These are phyloP conservation scores for Cornus florida DNA, from an alignment of 148 eudicot genomes.

Conservation along the genomic window DNA sequence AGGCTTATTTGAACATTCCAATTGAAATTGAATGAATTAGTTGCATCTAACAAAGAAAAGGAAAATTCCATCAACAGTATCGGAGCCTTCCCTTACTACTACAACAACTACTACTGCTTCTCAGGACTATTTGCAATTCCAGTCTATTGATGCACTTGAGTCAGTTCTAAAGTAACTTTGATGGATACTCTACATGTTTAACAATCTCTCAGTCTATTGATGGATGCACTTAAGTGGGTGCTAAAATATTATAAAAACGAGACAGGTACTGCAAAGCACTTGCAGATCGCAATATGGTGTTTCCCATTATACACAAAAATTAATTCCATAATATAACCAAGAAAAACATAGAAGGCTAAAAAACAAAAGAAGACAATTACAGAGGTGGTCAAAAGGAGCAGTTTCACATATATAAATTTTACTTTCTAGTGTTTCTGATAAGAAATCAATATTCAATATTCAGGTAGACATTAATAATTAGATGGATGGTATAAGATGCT, in stretches of 20 bases:
- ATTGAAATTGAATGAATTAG: neutral
- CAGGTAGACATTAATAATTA: neutral
- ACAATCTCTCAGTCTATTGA: neutral
- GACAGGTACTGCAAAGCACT: neutral
- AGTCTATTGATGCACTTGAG: too few species aligned
- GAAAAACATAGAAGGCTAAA: neutral
- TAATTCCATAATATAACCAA: neutral
- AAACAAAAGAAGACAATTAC: neutral
- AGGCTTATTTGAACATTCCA: neutral
- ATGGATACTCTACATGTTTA: neutral
- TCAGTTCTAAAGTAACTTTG: neutral
- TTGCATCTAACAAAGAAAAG: neutral
- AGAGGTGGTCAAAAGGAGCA: neutral
- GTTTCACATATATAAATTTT: neutral
- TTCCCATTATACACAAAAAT: neutral
- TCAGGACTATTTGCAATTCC: too few species aligned
- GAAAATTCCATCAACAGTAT: neutral
- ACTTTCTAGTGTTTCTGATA: neutral
- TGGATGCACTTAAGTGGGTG: neutral
- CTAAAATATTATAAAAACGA: neutral
- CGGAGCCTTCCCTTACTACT: neutral
- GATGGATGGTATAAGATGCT: slow-evolving; percentile 18
- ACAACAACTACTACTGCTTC: neutral
- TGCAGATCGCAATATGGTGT: neutral
- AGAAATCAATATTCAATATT: neutral